Base-by-base conservation (phyloP, 2,329 filamentous ascomycete genomes). In the Volutella citrinella region DNA sequence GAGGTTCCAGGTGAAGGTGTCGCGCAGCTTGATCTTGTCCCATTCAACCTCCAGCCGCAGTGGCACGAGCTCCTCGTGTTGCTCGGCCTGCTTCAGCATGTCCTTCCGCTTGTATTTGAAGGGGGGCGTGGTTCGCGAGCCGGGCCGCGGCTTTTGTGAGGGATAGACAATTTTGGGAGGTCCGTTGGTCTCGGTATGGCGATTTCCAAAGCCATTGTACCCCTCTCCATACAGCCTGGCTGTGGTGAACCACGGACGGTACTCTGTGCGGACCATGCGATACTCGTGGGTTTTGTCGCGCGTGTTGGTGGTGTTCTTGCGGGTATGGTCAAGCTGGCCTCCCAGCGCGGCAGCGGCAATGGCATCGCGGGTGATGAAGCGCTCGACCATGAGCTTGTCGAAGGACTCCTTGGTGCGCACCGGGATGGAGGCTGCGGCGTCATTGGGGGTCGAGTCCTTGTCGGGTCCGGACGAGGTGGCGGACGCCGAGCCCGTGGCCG, bases 1-100 rank as follows among this genome's bases (percentile, higher is more conserved):
- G 21, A 97, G 73, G 61, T 98, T 98, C 90, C 91, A 98, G 4
- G 93, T 97, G 50, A 98, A 96, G 1, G 93, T 97, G 62, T 98
- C 93, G 59, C 93, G 85, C 41, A 98, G 73, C 64, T 93, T 93
- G 51, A 97, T 79, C 67, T 95, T 95, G 48, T 97, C 91, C 76
- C 87, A 86, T 55, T 98, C 93, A 30, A 97, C 87, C 52, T 98
- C 93, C 34, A 98, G 67, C 29, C 93, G 80, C 46, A 98, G 77
- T 4, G 93, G 93, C 2, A 97, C 87, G 34, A 98, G 69, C 56
- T 96, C 88, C 60, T 98, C 93, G 33, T 87, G 74, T 56, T 91
- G 85, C 50, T 97, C 91, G 16, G 87, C 88, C 66, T 97, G 93
- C 48, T 82, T 78, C 43, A 80, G 76, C 68, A 90, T 76, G 47